Base-by-base conservation (phyloP, 371 early-diverging fungal species). In the Thermomucor indicae-seudaticae region DNA sequence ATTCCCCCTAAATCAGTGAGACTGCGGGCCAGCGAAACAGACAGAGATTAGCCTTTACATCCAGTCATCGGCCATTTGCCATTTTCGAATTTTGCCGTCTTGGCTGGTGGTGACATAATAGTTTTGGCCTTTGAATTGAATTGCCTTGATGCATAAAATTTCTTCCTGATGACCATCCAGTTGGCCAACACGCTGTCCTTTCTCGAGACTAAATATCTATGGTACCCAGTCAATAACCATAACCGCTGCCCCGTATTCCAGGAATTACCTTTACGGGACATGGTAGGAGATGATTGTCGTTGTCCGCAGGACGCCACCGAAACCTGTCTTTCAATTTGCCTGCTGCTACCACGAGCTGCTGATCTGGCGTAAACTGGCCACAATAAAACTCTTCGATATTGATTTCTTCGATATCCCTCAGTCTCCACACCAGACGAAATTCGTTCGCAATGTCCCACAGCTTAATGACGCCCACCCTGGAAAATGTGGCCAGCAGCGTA, bases 341-440 rank as follows among this genome's bases (percentile, higher is more conserved):
- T 27, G 65, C 73, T 0, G 63, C 65, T 5, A 54, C 65, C 11
- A 51, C 23, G 17, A 73, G 41, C 5, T 65, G 50, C 1, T 51
- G 63, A 24, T 43, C 44, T 2, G 29, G 31, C 0, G 73, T 66
- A 47, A 93, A 90, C 28, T 83, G 72, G 12, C 94, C 94, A 16
- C 86, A 84, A 48, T 87, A 93, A 52, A 87, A 92, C 59, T 95
- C 95, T 57, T 95, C 95, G 57, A 95, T 93, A 47, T 93, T 79
- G 5, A 65, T 49, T 62, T 95, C 95, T 50, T 72, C 67, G 4
- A 49, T 51, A 60, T 94, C 95, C n/a, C 93, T 71, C 29, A 95
- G 54, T n/a, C 80, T 82, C 17, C 79, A 75, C 29, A 95, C 45
- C 14, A 81, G 56, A 20, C 67, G 59, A 32, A 86, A 90, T 8